A percentile compares a stretch with the other conserved stretches of the same genome.
Conservation (phyloP, 495 filamentous ascomycete species). For the Trichoderma parareesei region DNA sequence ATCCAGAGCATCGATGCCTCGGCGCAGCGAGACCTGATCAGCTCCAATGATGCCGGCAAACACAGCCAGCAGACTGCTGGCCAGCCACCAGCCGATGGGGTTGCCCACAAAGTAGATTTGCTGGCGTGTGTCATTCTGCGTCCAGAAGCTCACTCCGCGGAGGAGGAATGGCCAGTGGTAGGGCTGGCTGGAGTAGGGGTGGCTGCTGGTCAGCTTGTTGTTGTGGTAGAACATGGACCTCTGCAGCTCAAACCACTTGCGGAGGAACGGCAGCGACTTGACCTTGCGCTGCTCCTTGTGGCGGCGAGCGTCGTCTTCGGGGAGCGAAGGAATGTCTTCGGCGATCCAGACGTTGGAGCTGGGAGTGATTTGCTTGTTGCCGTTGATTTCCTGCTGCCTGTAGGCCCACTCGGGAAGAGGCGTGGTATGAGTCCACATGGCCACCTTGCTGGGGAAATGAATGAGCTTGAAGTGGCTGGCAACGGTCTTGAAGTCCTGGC, state of each 20-base stretch:
- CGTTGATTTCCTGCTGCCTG: constrained; percentile 98
- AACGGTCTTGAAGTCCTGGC: constrained; percentile 81
- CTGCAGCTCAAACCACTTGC: constrained; percentile 94
- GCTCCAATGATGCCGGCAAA: constrained; percentile 88
- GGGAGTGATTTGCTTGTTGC: constrained; percentile 91
- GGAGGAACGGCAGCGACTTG: constrained; percentile 78
- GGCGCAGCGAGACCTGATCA: constrained; percentile 84
- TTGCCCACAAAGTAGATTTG: constrained; percentile 99
- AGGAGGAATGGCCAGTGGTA: constrained; percentile 97
- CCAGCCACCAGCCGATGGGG: constrained; percentile 95
- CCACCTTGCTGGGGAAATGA: constrained; percentile 86
- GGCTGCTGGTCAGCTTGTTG: constrained; percentile 91
- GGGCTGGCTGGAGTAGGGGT: constrained; percentile 91
- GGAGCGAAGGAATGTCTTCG: constrained; percentile 78
- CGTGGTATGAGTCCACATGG: constrained; percentile 96
- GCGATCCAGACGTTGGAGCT: constrained; percentile 91
- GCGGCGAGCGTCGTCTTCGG: constrained; percentile 58
- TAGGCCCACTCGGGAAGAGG: constrained; percentile 93
- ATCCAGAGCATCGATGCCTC: constrained; percentile 89
- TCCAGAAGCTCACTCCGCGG: constrained; percentile 98
- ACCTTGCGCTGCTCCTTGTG: constrained; percentile 63
- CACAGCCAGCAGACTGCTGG: constrained; percentile 82
- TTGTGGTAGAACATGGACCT: constrained; percentile 99
- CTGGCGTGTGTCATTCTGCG: constrained; percentile 87
- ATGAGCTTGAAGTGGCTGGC: constrained; percentile 91